phyloP scores from a whole-genome alignment of 257 asterid genomes.

The Prunella vulgaris region DNA sequence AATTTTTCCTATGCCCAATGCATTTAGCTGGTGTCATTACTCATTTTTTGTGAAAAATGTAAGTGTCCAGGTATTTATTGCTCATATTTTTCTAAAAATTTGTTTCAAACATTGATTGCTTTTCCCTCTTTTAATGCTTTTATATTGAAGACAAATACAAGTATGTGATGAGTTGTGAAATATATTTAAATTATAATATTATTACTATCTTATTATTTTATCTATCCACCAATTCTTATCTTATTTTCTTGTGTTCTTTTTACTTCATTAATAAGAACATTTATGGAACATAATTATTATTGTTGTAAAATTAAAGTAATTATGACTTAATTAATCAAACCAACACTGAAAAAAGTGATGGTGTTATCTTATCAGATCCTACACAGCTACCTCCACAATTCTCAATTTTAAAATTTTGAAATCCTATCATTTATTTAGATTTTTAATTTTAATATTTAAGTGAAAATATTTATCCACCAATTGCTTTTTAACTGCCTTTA shows the following conservation, averaged over 20 bases:
- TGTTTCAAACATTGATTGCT: neutral
- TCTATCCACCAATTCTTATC: neutral
- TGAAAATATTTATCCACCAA: too few relatives aligned
- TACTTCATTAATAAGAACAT: too few relatives aligned
- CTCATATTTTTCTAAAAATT: neutral
- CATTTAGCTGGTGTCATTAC: conserved; percentile 18
- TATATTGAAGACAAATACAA: neutral
- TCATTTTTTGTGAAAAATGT: conserved; percentile 7
- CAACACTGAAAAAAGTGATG: neutral
- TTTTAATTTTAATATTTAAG: too few relatives aligned
- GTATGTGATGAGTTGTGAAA: neutral
- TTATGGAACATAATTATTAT: neutral
- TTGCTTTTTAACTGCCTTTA: too few relatives aligned
- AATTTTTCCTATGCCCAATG: conserved; percentile 9
- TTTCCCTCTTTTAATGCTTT: neutral
- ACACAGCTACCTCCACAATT: too few relatives aligned
- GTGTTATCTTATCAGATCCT: too few relatives aligned
- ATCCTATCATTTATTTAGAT: too few relatives aligned
- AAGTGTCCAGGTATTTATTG: neutral
- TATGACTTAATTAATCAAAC: neutral
- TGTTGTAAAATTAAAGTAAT: too few relatives aligned
- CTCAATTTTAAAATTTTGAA: too few relatives aligned
- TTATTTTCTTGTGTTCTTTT: too few relatives aligned
- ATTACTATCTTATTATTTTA: neutral
- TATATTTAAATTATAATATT: too few relatives aligned